Evolutionary conservation across 2,329 filamentous ascomycete genomes (phyloP).

Genomic region (Parafenestella ontariensis): DNA sequence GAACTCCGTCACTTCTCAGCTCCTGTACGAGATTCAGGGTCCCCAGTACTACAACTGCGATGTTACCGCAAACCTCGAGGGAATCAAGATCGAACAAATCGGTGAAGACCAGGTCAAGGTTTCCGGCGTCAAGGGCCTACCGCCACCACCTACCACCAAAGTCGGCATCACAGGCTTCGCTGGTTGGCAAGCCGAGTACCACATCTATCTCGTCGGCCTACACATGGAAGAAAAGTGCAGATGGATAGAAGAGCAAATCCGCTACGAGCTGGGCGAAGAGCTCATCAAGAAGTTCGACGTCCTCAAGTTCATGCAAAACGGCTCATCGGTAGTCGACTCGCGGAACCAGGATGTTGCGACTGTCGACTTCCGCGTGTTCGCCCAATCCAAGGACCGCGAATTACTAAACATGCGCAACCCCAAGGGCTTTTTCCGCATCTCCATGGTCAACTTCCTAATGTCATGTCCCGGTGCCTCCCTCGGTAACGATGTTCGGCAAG

Average conservation of each 20-base stretch:
- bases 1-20: slow-evolving; percentile 39
- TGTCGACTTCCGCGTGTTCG: slow-evolving; percentile 58
- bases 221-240: slow-evolving; percentile 55
- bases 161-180: slow-evolving; percentile 55
- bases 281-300: slow-evolving; percentile 42
- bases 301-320: slow-evolving; percentile 53
- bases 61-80: slow-evolving; percentile 59
- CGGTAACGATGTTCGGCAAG: slow-evolving; percentile 34
- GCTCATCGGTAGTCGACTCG: slow-evolving; percentile 47
- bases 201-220: slow-evolving; percentile 55
- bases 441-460: slow-evolving; percentile 52
- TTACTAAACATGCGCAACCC: slow-evolving; percentile 50
- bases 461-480: slow-evolving; percentile 50
- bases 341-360: slow-evolving; percentile 57
- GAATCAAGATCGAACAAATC: slow-evolving; percentile 61
- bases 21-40: slow-evolving; percentile 55
- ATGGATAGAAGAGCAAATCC: slow-evolving; percentile 51
- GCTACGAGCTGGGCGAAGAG: slow-evolving; percentile 48
- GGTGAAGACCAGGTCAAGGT: slow-evolving; percentile 59
- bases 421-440: slow-evolving; percentile 50
- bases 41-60: slow-evolving; percentile 61
- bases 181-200: slow-evolving; percentile 57
- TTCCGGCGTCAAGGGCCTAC: slow-evolving; percentile 52
- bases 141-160: slow-evolving; percentile 59
- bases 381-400: slow-evolving; percentile 54